Evolutionary conservation across 164 flowering plant genomes (phyloP), one percentile per base, ranked within the genome.

Genomic region (Aristolochia californica): DNA sequence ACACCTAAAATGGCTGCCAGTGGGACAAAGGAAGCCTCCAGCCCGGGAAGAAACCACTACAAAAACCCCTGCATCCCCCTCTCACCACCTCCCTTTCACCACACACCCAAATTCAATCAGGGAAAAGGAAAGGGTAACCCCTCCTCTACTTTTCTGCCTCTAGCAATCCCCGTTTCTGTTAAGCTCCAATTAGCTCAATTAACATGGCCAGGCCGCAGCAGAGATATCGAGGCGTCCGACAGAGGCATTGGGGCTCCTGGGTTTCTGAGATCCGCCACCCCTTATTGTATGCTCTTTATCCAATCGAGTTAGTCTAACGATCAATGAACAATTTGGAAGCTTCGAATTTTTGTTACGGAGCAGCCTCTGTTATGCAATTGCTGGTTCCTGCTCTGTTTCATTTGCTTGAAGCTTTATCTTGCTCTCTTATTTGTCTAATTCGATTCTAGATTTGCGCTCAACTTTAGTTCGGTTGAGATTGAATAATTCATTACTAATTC

Each of bases 141-240:
- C 11, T 34, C 40, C 10, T 7, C 40, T 34, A 12, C 40, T 1
- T 12, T 34, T 34, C 40, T 34, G 7, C 40, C 40, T 34, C 5
- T 9, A 34, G 40, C 40, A 34, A 34, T 34, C 40, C 40, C 40
- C 10, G 40, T 34, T 34, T 34, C 10, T 1, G 7, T 34, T 34
- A 34, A 34, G 40, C 40, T 34, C 10, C 11, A 34, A 34, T 28
- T 34, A 34, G 40, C 40, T 34, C 40, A 34, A 34, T 18, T 17
- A 13, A n/a, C 57, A 85, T 85, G 93, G 83, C 75, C 15, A 73
- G 88, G 63, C 72, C 78, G 1, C 88, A 83, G 50, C 64, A 66
- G 56, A 61, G 61, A 51, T 67, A 56, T 65, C 62, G 53, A 53
- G 70, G 70, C 27, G 70, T 67, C 14, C 57, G 70, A 21, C 70